A percentile compares a stretch with the other conserved stretches of the same genome.
These are phyloP conservation scores for Gossypium anomalum DNA, from an alignment of 345 rosid genomes.

Conservation along the genomic window DNA sequence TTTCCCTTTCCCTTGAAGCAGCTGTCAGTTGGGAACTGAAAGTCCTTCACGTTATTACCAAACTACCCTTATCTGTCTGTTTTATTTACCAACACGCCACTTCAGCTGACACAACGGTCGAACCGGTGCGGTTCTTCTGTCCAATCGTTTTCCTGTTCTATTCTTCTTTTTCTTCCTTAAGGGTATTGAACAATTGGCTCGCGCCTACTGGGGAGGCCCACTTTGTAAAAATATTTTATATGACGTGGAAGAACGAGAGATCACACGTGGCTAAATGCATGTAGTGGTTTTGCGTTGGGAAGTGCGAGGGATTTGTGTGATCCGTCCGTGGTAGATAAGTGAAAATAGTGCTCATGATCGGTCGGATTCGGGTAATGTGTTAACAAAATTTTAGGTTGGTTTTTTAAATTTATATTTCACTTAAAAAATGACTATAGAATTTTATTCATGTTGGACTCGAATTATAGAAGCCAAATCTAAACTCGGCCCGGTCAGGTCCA, in stretches of 20 bases:
- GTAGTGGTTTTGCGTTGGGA: not conserved
- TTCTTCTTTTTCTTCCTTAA: not conserved
- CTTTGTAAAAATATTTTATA: not conserved
- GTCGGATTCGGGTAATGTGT: too few species aligned
- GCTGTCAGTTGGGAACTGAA: slow-evolving; percentile 85
- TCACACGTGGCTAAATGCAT: not conserved
- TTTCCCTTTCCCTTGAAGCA: slow-evolving; percentile 19
- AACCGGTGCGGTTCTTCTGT: slow-evolving; percentile 28
- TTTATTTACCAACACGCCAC: slow-evolving; percentile 30
- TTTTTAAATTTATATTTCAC: too few species aligned
- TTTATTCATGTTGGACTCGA: fast-evolving
- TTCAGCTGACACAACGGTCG: not conserved
- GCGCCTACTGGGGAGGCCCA: not conserved
- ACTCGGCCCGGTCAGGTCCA: fast-evolving
- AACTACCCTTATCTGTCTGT: slow-evolving; percentile 19
- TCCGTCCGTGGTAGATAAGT: not conserved
- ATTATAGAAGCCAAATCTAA: too few species aligned
- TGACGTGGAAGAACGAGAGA: not conserved
- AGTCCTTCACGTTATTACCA: slow-evolving; percentile 17
- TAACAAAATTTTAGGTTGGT: too few species aligned
- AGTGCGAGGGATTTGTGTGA: not conserved
- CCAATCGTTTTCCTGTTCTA: not conserved
- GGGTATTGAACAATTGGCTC: not conserved
- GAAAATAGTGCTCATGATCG: too few species aligned
- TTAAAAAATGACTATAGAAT: fast-evolving